Evolutionary conservation across 441 rosid genomes (phyloP), one percentile per base, ranked within the genome.

Genomic region (Gossypium trilobum): DNA sequence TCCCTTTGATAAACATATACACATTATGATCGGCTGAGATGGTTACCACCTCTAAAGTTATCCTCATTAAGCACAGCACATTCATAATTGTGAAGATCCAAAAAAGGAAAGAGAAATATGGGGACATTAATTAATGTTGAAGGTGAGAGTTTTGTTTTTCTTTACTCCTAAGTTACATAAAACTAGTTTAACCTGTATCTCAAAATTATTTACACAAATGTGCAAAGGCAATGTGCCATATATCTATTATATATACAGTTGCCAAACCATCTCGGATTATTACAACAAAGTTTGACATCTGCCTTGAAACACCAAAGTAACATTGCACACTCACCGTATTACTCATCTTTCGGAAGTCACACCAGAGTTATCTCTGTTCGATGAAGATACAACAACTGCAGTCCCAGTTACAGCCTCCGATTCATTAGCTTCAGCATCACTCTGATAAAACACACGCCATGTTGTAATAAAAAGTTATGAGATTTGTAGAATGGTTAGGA

Each of bases 311-410:
- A 14, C 17, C 68, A 25, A 52, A 55, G 4, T 9, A 33, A 33
- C 23, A 8, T 22, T 22, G 23, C 2, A 20, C 65, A 20, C 65
- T 54, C 58, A 42, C 50, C 7, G 10, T 2, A 8, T 73, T 51
- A 46, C 62, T 57, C 59, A 77, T 17, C 55, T 67, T 70, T 80
- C 77, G 10, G 72, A 39, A 11, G 72, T 27, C 62, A 78, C 61
- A 51, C 75, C 65, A 8, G 80, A 67, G 69, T 67, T 77, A 64
- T 78, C 77, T 0, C 82, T 81, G 2, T 79, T 79, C 23, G 75
- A 64, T 10, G 77, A 62, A 36, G 77, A 62, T 36, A 78, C 59
- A 19, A 59, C 50, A 46, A 75, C 73, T 29, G 17, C 65, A 8
- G 68, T 46, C 48, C 19, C 13, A 13, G 58, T 73, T 7, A 70